These are phyloP conservation scores for Torrubiellomyces zombiae DNA, from an alignment of 2,329 filamentous ascomycete genomes.

Conservation along the genomic window DNA sequence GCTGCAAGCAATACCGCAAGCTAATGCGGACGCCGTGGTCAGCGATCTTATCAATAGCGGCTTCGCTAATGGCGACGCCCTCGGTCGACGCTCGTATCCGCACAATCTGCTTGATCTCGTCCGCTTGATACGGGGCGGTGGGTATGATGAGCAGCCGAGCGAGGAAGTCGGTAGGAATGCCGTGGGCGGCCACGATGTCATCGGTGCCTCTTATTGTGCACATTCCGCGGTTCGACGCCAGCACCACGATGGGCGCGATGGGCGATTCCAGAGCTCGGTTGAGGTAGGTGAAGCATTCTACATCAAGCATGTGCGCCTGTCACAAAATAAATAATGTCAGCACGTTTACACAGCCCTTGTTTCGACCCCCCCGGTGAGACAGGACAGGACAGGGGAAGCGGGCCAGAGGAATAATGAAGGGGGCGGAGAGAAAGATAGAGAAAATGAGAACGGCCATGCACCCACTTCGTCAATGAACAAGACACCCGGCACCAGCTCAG, in stretches of 20 bases:
- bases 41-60: constrained; percentile 73
- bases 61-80: constrained; percentile 60
- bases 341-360: no score
- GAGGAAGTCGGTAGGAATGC: constrained; percentile 84
- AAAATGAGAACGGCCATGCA: not conserved
- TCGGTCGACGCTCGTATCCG: constrained; percentile 71
- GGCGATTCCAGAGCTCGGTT: constrained; percentile 93
- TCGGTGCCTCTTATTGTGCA: constrained; percentile 81
- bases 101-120: constrained; percentile 89
- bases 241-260: constrained; percentile 91
- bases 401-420: not conserved
- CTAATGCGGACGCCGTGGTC: constrained; percentile 79
- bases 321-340: constrained; percentile 6
- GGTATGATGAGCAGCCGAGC: constrained; percentile 90
- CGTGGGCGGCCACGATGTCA: constrained; percentile 72
- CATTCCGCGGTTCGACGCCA: constrained; percentile 91
- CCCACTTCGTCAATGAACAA: constrained; percentile 94
- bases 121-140: constrained; percentile 71
- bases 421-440: constrained; percentile 2
- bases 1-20: constrained; percentile 80
- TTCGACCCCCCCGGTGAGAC: not conserved
- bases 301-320: constrained; percentile 97
- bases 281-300: constrained; percentile 97
- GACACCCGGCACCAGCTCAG: constrained; percentile 93
- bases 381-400: no score